Base-by-base conservation (phyloP, 2,329 filamentous ascomycete genomes). In the Aureobasidium sp. region DNA sequence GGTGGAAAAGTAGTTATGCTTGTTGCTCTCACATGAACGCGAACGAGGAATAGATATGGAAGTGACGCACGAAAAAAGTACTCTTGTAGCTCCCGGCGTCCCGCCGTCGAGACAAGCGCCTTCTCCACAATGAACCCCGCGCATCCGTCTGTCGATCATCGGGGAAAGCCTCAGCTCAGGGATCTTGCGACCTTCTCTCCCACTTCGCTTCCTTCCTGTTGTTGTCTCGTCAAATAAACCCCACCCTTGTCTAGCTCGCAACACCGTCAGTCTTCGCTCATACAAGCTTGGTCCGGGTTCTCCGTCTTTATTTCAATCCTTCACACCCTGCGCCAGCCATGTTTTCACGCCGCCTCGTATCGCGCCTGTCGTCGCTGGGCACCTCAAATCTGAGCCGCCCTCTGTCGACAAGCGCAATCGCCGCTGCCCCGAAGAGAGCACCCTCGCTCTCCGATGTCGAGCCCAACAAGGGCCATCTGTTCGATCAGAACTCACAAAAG, bases 361-460 rank as follows among this genome's bases (percentile, higher is more conserved):
- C 66, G 34, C 65, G 67, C 60, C 59, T 68, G 47, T 53, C 59
- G 41, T 57, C 62, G 31, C 56, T 63, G 53, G 31, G 59, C 49
- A 39, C 65, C 20, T 49, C 66, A 17, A 36, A 48, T 22, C 20
- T 65, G 29, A 52, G 64, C 41, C 42, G 62, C n/a, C 58, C 58
- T 49, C 47, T 61, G 27, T 62, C 57, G 29, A 64, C 49, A 8
- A 61, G 44, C 31, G 48, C 22, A 12, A 42, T 29, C 14, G 5
- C 36, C 34, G 56, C 62, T 36, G 36, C 56, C 34, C 47, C 53
- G 68, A 67, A 53, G 39, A 63, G 68, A 63, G 79, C 86, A 22
- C 94, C 94, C n/a, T 86, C 88, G 41, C 84, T 99, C 67, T 88
- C 89, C 73, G 92, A 99, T 76, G 86, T 99, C 79, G 88, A 81